Percentiles rank a stretch among this genome's conserved stretches.
Conservation (phyloP, 2,329 filamentous ascomycete genomes). For the Aphanocladium album region DNA sequence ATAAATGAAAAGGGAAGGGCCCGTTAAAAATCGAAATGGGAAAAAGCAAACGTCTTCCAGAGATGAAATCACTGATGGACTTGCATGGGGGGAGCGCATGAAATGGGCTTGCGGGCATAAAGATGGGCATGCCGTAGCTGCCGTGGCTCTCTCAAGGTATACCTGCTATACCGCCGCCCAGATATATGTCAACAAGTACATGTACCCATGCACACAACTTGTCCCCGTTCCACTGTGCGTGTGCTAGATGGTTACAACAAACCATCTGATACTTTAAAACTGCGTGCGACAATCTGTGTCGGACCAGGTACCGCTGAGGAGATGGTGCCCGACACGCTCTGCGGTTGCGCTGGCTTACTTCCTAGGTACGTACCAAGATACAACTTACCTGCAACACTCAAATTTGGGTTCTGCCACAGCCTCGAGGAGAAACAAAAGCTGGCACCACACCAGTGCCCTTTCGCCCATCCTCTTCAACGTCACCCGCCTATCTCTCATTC, state of each 20-base stretch:
- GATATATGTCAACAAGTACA: neutral
- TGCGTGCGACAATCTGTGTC: slow-evolving; percentile 7
- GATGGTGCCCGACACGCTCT: too few species aligned
- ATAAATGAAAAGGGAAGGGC: neutral
- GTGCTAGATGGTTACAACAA: neutral
- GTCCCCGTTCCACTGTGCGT: neutral
- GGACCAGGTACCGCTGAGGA: neutral
- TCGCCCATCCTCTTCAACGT: neutral
- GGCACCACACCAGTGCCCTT: neutral
- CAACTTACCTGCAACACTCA: too few species aligned
- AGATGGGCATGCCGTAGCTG: neutral
- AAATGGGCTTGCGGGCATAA: slow-evolving; percentile 1
- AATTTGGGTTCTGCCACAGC: too few species aligned
- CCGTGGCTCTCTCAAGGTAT: neutral
- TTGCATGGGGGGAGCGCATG: slow-evolving; percentile 1
- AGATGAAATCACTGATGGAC: neutral
- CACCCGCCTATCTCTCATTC: neutral
- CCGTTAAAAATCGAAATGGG: slow-evolving; percentile 3
- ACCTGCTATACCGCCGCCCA: neutral
- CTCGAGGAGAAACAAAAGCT: too few species aligned
- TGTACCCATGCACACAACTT: neutral
- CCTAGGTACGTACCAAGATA: too few species aligned
- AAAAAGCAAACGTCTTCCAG: neutral
- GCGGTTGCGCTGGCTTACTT: too few species aligned
- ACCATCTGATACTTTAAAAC: neutral